Percentiles rank a stretch among this genome's conserved stretches.
These are phyloP conservation scores for Didymella keratinophila DNA, from an alignment of 2,329 filamentous ascomycete species.

Conservation along the genomic window DNA sequence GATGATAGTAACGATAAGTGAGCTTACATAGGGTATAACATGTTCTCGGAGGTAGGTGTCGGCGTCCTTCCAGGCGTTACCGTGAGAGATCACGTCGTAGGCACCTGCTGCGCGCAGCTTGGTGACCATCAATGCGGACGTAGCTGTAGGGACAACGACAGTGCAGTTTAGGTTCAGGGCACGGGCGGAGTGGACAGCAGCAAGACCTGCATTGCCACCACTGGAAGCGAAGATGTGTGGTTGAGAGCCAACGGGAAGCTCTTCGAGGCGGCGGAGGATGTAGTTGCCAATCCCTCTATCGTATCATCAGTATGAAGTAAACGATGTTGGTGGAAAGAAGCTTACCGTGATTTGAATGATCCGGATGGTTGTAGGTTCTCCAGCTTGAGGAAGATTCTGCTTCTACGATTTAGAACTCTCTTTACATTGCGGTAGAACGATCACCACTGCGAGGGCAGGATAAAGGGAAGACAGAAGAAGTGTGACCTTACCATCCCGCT, in stretches of 20 bases:
- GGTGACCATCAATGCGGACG: constrained; percentile 72
- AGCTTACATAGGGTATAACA: constrained; percentile 56
- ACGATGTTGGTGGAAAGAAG: not conserved
- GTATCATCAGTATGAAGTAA: constrained; percentile 18
- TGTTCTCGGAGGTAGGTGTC: constrained; percentile 70
- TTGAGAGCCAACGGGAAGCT: constrained; percentile 42
- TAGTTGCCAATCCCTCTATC: constrained; percentile 72
- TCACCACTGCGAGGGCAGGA: not conserved
- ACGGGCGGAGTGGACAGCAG: constrained; percentile 76
- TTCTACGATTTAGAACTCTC: constrained; percentile 49
- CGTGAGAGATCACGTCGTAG: constrained; percentile 72
- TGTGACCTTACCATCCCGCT: constrained; percentile 72
- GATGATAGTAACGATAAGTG: not conserved
- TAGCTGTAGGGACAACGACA: constrained; percentile 74
- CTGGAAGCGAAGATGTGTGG: constrained; percentile 80
- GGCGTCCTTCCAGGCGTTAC: constrained; percentile 73
- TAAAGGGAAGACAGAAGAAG: constrained; percentile 19
- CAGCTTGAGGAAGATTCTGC: constrained; percentile 84
- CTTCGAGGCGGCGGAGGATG: constrained; percentile 62
- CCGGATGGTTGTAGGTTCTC: constrained; percentile 85
- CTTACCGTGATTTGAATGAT: constrained; percentile 77
- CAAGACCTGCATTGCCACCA: constrained; percentile 85
- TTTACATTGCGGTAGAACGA: constrained; percentile 25
- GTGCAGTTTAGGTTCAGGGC: constrained; percentile 72
- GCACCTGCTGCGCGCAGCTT: constrained; percentile 74